Evolutionary conservation across 179 eudicot species (phyloP), one percentile per base, ranked within the genome.

Genomic region (Camellia oleifera): DNA sequence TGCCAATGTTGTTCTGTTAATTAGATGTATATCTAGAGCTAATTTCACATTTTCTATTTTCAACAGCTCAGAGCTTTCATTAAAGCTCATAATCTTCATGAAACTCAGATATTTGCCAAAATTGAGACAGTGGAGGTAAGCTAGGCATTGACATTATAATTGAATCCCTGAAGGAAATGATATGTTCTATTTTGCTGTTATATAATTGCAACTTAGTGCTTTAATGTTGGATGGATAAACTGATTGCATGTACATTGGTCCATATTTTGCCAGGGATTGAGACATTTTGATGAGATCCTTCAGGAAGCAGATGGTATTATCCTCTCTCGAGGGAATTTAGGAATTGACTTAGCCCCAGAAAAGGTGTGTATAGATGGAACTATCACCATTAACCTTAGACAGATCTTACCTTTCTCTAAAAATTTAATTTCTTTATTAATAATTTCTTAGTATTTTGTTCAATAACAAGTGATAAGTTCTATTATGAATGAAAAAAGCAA

Each of bases 341-440:
- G 94, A 73, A 86, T 91, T 69, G 94, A 91, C 81, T 86, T 90
- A 50, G 90, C 94, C 20, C 92, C 94, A 52, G 94, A 90, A 80
- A 91, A 89, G 90, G 91, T 90, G 32, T 56, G 69, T 56, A 18
- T 45, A 14, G 64, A 12, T 14, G 56, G 82, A 75, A 80, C 23
- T 40, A 54, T 74, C 54, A 58, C 26, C 32, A 40, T 58, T 46
- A 17, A 17, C 66, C 23, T 1, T 58, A 32, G 14, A 66, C 13
- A 66, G 14, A 26, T 10, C 5, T 66, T 9, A 23, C 52, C 66
- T 17, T 32, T 40, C 23, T 12, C 60, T 71, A 40, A 26, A 54
- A 13, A 50, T 5, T 17, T 5, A 23, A 72, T 74, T 74, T 58
- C 77, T 42, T 74, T 20, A 58, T 32, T 40, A 40, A 42, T 40